Evolutionary conservation across 1,284 basidiomycete genomes (phyloP), one percentile per base, ranked within the genome.

Genomic region (Leccinum pachyderme): DNA sequence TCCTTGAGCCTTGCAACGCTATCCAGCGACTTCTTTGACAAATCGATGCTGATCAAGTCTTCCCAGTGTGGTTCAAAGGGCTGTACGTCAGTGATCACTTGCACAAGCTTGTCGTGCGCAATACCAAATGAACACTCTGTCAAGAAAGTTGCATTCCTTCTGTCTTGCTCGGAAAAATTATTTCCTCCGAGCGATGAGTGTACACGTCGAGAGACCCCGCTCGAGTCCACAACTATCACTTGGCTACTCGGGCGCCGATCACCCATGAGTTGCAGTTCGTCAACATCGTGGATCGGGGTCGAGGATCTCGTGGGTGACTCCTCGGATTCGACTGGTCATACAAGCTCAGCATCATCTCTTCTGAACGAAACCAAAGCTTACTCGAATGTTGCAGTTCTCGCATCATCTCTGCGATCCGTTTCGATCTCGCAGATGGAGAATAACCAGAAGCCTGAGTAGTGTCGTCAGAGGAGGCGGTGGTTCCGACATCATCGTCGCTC

Each of bases 51-150:
- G 53, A 70, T 77, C 60, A 99, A 74, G 47, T 84, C 78, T 63
- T 98, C 94, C 96, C 96, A 99, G 69, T 93, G 82, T 15, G 95
- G 93, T 69, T 95, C 92, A 74, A 94, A 98, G 1, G 95, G 94
- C 69, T 95, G 90, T 12, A 95, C 87, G 66, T 98, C 95, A 43
- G 95, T 98, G 66, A 99, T 93, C 59, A 93, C 84, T 71, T 93
- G 84, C 2, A 99, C 88, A 3, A 99, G 82, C 46, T 86, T 84
- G 71, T 98, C 95, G 66, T 93, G 91, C 8, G 94, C 84, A 29
- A 98, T 86, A 18, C 85, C 92, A 69, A 99, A 99, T 28, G 95
- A 98, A 66, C 95, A 97, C 66, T 98, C 94, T 4, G 89, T 91
- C 59, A 98, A 77, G 76, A 96, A 95, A 0, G 95, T 97, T 39